Conservation (phyloP, 2,329 filamentous ascomycete genomes). For the Cladosporium cucumerinum region DNA sequence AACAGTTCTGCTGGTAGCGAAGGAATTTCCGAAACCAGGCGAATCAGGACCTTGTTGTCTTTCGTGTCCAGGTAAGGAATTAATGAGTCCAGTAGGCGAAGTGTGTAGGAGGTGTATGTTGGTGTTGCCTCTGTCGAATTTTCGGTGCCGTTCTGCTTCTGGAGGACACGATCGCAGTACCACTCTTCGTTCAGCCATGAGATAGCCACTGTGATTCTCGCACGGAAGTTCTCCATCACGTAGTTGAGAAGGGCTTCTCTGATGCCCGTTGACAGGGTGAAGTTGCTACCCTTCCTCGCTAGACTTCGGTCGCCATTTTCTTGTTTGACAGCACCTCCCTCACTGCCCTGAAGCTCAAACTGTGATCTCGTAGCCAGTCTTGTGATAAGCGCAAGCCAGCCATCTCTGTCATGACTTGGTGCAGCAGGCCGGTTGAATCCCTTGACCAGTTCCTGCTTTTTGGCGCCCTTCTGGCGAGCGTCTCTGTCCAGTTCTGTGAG, state of each 20-base stretch:
- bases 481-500: conserved; percentile 70
- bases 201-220: conserved; percentile 83
- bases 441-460: conserved; percentile 50
- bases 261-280: conserved; percentile 64
- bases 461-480: conserved; percentile 46
- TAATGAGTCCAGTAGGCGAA: conserved; percentile 74
- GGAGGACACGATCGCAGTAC: conserved; percentile 77
- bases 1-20: conserved; percentile 71
- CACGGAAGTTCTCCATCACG: conserved; percentile 86
- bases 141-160: conserved; percentile 32
- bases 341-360: conserved; percentile 61
- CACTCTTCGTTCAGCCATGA: conserved; percentile 96
- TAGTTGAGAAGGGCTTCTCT: conserved; percentile 79
- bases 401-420: conserved; percentile 78
- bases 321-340: conserved; percentile 42
- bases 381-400: conserved; percentile 85
- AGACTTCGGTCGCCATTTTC: conserved; percentile 47
- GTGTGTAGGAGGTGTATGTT: conserved; percentile 28
- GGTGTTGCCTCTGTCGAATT: conserved; percentile 21
- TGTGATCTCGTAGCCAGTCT: conserved; percentile 78
- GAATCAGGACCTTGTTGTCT: conserved; percentile 77
- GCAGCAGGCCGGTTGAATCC: conserved; percentile 68
- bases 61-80: conserved; percentile 85
- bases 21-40: conserved; percentile 89
- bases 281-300: conserved; percentile 35